Evolutionary conservation across 2,329 filamentous ascomycete genomes (phyloP).

Genomic region (Claviceps citrina): DNA sequence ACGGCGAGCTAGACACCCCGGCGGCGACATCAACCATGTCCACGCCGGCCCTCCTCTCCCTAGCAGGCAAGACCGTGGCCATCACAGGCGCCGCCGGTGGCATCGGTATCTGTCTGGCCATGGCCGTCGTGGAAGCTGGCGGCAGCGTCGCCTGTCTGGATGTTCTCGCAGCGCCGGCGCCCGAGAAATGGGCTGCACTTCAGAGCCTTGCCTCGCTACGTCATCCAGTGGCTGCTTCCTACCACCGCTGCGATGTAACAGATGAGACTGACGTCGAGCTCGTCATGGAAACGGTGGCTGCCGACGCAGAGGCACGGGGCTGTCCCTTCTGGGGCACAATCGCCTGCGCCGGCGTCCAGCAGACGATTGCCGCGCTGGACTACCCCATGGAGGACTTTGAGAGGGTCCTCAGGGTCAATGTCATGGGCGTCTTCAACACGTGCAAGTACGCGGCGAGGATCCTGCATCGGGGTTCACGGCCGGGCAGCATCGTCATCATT

Average conservation of each 20-base stretch:
- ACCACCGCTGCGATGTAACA: conserved; percentile 31
- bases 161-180: conserved; percentile 22
- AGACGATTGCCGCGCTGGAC: conserved; percentile 46
- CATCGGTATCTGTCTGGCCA: conserved; percentile 33
- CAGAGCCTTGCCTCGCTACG: conserved; percentile 24
- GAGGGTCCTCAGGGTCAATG: conserved; percentile 69
- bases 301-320: conserved; percentile 15
- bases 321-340: conserved; percentile 24
- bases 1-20: neutral
- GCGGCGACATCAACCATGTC: conserved; percentile 3
- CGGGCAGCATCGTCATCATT: conserved; percentile 50
- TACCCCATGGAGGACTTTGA: conserved; percentile 62
- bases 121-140: conserved; percentile 32
- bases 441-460: conserved; percentile 77
- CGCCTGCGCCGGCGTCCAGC: conserved; percentile 34
- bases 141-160: conserved; percentile 34
- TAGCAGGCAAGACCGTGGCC: conserved; percentile 27
- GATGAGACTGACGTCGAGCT: conserved; percentile 23
- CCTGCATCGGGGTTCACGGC: conserved; percentile 42
- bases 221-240: conserved; percentile 21
- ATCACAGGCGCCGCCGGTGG: conserved; percentile 38
- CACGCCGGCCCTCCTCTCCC: conserved; percentile 26
- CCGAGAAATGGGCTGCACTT: conserved; percentile 25
- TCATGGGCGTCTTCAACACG: conserved; percentile 75
- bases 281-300: conserved; percentile 22